phyloP scores from a whole-genome alignment of 1,284 basidiomycete species.

The Prillingera fragicola region DNA sequence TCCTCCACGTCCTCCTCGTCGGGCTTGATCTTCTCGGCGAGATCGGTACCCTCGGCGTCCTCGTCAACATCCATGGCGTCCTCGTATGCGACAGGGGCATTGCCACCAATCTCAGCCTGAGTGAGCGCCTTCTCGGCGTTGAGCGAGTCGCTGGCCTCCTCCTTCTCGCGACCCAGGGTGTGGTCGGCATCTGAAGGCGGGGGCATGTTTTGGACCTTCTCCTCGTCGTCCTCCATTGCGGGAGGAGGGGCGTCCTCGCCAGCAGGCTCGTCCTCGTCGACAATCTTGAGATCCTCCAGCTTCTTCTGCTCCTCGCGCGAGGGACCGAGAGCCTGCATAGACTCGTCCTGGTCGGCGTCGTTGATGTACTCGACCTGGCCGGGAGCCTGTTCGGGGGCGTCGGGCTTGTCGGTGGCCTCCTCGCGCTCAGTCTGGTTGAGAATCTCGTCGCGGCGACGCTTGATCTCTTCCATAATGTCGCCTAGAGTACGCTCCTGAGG shows the following conservation, averaged over 20 bases:
- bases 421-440: constrained; percentile 53
- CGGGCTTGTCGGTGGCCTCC: constrained; percentile 37
- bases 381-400: constrained; percentile 50
- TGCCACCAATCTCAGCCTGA: constrained; percentile 40
- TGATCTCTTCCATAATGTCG: constrained; percentile 79
- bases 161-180: constrained; percentile 17
- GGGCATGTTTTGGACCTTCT: background rate
- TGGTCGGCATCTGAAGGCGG: constrained; percentile 13
- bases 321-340: constrained; percentile 85
- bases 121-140: constrained; percentile 47
- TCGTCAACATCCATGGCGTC: constrained; percentile 40
- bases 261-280: constrained; percentile 53
- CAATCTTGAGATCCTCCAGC: constrained; percentile 69
- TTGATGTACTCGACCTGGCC: constrained; percentile 77
- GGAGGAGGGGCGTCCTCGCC: constrained; percentile 6
- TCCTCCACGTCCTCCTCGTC: constrained; percentile 36
- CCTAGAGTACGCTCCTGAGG: constrained; percentile 73
- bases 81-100: constrained; percentile 21
- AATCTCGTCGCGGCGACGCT: constrained; percentile 79
- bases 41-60: constrained; percentile 34
- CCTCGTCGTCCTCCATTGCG: constrained; percentile 19
- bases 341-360: constrained; percentile 62
- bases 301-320: constrained; percentile 75
- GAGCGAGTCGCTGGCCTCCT: constrained; percentile 18
- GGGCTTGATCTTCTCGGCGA: constrained; percentile 25